phyloP scores from a whole-genome alignment of 768 basidiomycete genomes.

The Boletus coccyginus region DNA sequence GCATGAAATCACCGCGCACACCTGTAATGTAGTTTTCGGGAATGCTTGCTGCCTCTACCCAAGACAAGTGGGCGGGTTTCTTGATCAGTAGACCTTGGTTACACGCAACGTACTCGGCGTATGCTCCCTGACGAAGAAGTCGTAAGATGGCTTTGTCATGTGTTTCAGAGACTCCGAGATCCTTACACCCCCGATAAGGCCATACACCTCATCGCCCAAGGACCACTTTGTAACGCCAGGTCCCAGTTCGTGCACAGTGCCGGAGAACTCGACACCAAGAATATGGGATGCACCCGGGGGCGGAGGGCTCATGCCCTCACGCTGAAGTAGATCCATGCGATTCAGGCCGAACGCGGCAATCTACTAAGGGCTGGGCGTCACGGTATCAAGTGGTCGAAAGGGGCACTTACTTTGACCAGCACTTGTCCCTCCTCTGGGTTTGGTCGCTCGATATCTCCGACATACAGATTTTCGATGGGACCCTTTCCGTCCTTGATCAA shows the following conservation, averaged over 20 bases:
- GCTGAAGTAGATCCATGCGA: constrained; percentile 78
- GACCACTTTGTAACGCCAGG: constrained; percentile 51
- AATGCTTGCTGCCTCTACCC: constrained; percentile 83
- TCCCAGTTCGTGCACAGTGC: constrained; percentile 55
- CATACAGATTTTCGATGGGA: constrained; percentile 70
- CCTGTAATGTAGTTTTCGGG: constrained; percentile 91
- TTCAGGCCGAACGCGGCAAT: constrained; percentile 86
- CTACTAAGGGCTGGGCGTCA: constrained; percentile 32
- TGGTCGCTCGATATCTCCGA: constrained; percentile 71
- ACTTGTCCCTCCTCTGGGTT: constrained; percentile 56
- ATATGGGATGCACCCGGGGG: constrained; percentile 74
- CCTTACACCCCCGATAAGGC: constrained; percentile 75
- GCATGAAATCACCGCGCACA: constrained; percentile 28
- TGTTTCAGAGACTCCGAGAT: neutral
- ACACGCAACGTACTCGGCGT: constrained; percentile 81
- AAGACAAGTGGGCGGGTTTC: constrained; percentile 75
- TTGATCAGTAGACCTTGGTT: constrained; percentile 61
- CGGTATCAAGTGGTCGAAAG: neutral
- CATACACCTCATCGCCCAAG: constrained; percentile 71
- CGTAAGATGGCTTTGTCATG: neutral
- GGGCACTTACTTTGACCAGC: constrained; percentile 65
- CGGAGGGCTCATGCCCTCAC: constrained; percentile 70
- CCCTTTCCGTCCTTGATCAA: constrained; percentile 76
- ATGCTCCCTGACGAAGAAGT: constrained; percentile 63
- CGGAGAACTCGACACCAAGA: constrained; percentile 88